Evolutionary conservation across 768 basidiomycete genomes (phyloP).

Genomic region (Mycena crocata): DNA sequence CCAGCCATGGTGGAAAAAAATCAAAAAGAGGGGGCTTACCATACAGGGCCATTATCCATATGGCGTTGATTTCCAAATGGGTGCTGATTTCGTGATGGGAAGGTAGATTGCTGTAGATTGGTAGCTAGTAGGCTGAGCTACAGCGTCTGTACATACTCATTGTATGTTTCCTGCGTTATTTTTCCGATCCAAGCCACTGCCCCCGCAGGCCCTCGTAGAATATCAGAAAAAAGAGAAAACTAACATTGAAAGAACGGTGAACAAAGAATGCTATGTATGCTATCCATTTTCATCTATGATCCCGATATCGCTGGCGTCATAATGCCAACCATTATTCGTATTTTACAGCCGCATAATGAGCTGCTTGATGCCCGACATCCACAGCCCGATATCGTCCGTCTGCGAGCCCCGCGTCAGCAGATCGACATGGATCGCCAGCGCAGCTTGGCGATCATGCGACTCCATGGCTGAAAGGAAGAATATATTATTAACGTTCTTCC

Average conservation of each 20-base stretch:
- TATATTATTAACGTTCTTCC: conserved; percentile 7
- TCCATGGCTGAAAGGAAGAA: conserved; percentile 73
- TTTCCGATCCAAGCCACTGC: too few species aligned
- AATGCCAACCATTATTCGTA: not conserved
- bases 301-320: not conserved
- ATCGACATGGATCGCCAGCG: conserved; percentile 87
- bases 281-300: conserved; percentile 16
- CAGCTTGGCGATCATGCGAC: conserved; percentile 78
- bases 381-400: conserved; percentile 85
- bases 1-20: too few species aligned
- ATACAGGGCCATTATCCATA: too few species aligned
- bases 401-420: conserved; percentile 83
- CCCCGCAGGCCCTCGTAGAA: too few species aligned
- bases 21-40: too few species aligned
- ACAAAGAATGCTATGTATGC: conserved; percentile 6
- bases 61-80: too few species aligned
- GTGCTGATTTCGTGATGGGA: too few species aligned
- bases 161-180: too few species aligned
- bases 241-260: not conserved
- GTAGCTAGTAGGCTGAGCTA: too few species aligned
- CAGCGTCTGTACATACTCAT: too few species aligned
- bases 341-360: conserved; percentile 76
- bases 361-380: conserved; percentile 94
- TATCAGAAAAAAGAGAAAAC: not conserved
- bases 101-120: too few species aligned